phyloP scores from a whole-genome alignment of 257 asterid genomes.

The Coffea eugenioides region DNA sequence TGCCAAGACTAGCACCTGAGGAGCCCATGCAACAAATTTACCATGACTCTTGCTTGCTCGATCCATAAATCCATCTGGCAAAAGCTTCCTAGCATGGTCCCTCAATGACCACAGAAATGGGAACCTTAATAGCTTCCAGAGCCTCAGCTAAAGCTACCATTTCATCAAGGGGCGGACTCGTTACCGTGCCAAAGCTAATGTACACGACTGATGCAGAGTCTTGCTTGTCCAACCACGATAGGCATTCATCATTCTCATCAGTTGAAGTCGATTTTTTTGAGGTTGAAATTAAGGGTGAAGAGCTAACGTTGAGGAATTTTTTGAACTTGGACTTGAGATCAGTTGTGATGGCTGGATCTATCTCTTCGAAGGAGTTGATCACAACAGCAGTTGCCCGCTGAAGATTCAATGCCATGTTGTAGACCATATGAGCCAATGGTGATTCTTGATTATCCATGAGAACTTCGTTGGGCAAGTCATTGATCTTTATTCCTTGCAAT shows the following conservation, averaged over 20 bases:
- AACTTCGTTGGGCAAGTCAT: neutral
- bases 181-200: constrained; percentile 9
- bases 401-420: neutral
- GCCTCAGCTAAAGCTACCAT: constrained; percentile 7
- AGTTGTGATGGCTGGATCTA: neutral
- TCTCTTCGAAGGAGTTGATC: neutral
- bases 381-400: neutral
- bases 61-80: constrained; percentile 50
- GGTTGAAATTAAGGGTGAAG: constrained; percentile 4
- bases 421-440: neutral
- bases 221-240: constrained; percentile 8
- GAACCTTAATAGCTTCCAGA: neutral
- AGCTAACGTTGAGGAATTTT: constrained; percentile 15
- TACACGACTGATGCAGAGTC: constrained; percentile 1
- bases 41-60: constrained; percentile 31
- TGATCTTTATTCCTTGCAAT: neutral
- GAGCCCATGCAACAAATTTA: constrained; percentile 52
- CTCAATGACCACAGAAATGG: constrained; percentile 13
- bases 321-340: neutral
- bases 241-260: neutral
- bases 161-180: neutral
- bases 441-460: neutral
- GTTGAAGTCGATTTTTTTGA: neutral
- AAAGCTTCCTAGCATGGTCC: constrained; percentile 14
- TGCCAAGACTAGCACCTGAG: constrained; percentile 47